A percentile compares a stretch with the other conserved stretches of the same genome.
phyloP scores from a whole-genome alignment of 2,329 filamentous ascomycete genomes.

The Tolypocladium guangdongense region DNA sequence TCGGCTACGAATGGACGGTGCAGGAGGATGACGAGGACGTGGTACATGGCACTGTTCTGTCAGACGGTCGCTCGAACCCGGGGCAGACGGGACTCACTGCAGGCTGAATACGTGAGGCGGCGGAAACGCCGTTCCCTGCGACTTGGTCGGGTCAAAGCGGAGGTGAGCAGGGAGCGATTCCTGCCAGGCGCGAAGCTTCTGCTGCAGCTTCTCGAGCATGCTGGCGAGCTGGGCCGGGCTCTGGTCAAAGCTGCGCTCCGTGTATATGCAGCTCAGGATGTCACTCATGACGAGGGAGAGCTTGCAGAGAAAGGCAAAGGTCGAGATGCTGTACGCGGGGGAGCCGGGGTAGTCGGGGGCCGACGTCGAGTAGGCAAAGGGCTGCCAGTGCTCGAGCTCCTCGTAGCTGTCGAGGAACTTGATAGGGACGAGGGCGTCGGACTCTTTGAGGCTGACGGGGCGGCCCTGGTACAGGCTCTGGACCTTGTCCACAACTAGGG shows the following conservation, averaged over 20 bases:
- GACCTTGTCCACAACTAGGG: conserved; percentile 32
- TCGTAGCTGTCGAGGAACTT: conserved; percentile 38
- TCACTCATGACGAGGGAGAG: conserved; percentile 36
- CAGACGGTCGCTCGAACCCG: too few species aligned
- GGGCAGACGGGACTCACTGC: conserved; percentile 13
- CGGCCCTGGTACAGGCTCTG: conserved; percentile 44
- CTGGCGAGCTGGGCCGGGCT: conserved; percentile 22
- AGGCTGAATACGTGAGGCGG: conserved; percentile 34
- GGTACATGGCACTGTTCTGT: conserved; percentile 29
- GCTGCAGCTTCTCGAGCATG: conserved; percentile 25
- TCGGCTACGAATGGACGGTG: conserved; percentile 42
- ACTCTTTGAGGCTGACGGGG: conserved; percentile 34
- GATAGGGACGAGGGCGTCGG: conserved; percentile 33
- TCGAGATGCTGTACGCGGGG: conserved; percentile 31
- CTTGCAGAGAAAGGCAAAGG: conserved; percentile 28
- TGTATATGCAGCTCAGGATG: conserved; percentile 33
- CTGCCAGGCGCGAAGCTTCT: conserved; percentile 31
- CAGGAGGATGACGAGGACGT: conserved; percentile 40
- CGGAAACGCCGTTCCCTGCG: conserved; percentile 15
- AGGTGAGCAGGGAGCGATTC: conserved; percentile 30
- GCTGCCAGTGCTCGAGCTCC: conserved; percentile 40
- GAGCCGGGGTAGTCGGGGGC: conserved; percentile 17
- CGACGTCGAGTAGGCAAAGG: conserved; percentile 26
- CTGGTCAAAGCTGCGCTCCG: conserved; percentile 26
- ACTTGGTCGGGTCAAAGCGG: conserved; percentile 20